A percentile compares a stretch with the other conserved stretches of the same genome.
These are phyloP conservation scores for Fusarium bulbicola DNA, from an alignment of 2,329 filamentous ascomycete genomes.

Conservation along the genomic window DNA sequence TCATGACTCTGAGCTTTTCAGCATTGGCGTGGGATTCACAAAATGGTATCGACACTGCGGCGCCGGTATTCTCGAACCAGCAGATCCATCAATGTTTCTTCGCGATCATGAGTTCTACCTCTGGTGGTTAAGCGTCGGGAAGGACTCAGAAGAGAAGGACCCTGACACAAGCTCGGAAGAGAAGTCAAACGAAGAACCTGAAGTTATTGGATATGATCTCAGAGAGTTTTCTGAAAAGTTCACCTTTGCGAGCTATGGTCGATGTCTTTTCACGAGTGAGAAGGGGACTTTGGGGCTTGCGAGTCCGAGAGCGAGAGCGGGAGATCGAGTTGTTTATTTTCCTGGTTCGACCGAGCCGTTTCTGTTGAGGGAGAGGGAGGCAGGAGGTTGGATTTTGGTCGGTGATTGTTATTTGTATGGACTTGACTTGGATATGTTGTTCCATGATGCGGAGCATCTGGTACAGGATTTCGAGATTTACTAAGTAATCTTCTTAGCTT, in stretches of 20 bases:
- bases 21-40: not conserved
- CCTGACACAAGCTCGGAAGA: not conserved
- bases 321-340: not conserved
- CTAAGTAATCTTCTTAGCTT: not conserved
- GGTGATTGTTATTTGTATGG: conserved; percentile 19
- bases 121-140: not conserved
- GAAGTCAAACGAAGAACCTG: fast-evolving
- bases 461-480: conserved; percentile 4
- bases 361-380: not conserved
- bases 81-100: not conserved
- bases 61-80: not conserved
- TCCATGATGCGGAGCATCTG: not conserved
- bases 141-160: fast-evolving
- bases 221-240: not conserved
- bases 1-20: fast-evolving
- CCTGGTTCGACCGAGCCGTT: conserved; percentile 4
- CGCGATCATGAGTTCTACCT: conserved; percentile 14
- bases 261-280: conserved; percentile 8
- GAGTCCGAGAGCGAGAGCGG: not conserved
- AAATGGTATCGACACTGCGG: conserved; percentile 22
- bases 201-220: not conserved
- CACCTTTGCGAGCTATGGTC: not conserved
- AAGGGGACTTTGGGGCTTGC: conserved; percentile 7
- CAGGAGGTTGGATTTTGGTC: not conserved
- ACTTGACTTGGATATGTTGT: not conserved